Base-by-base conservation (phyloP, 805 yeast genomes). In the Cephaloascus albidus region DNA sequence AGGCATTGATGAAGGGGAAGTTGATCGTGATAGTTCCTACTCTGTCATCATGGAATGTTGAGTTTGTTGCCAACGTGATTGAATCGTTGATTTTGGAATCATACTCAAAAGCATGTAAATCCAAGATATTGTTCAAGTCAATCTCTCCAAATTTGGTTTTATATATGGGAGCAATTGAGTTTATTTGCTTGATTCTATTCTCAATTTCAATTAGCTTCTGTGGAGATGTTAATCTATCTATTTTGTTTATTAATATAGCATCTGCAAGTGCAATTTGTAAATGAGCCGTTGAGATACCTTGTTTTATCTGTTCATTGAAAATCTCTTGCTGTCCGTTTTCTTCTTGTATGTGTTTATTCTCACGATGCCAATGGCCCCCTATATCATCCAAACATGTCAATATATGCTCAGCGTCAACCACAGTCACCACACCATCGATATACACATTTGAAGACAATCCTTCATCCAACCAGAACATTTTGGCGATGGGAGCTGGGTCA, bases 391-490 rank as follows among this genome's bases (percentile, higher is more conserved):
- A 62, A 45, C 85, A 80, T 39, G 63, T 63, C 15, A 70, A 50
- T 18, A 90, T 79, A 51, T 87, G 80, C 36, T 71, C 77, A 2
- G 80, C 55, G 55, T 90, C 97, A 33, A 93, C 65, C 2, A 90
- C 97, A 0, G 96, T 84, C 12, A 93, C 73, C 4, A 90, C 86
- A 0, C 96, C 96, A 58, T 90, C 97, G 26, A 93, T 81, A 55
- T 85, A 85, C 2, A 93, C 87, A 47, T 79, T 81, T 3, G 95
- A 80, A 14, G 81, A 72, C 42, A 93, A 65, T 0, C 89, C 97
- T 18, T 85, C 90, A 56, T 93, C 98, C 23, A 89, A 70, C 98
- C 98, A 93, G 60, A 93, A 93, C 96, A 90, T 90, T 46, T 80
- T 76, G 3, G 97, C 96, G 20, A 93, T 87, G 0, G 97, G 97